A percentile compares a stretch with the other conserved stretches of the same genome.
Conservation (phyloP, 2,329 filamentous ascomycete genomes). For the Penicillium sp. region DNA sequence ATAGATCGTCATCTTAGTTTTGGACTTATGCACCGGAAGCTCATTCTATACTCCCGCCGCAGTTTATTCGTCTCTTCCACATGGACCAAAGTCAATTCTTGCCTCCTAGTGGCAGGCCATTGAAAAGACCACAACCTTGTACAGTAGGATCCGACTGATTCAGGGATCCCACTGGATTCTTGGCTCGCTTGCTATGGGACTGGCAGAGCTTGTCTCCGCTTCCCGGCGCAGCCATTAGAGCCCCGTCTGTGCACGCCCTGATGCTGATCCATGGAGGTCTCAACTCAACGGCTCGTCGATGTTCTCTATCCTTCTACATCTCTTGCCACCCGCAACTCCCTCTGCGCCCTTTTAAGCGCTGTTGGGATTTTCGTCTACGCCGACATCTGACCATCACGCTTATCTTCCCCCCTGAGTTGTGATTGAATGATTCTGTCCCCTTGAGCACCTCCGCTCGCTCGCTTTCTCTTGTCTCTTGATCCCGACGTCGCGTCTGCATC, state of each 20-base stretch:
- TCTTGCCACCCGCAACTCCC: conserved; percentile 4
- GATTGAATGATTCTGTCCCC: not conserved
- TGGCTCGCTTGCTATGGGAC: not conserved
- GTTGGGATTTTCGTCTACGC: conserved; percentile 10
- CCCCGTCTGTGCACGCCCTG: conserved; percentile 18
- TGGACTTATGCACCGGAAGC: no score
- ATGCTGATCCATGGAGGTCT: conserved; percentile 16
- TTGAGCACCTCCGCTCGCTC: no score
- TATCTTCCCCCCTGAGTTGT: not conserved
- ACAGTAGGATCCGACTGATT: conserved; percentile 3
- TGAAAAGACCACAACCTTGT: no score
- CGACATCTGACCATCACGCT: not conserved
- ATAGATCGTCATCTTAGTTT: no score
- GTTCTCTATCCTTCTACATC: conserved; percentile 7
- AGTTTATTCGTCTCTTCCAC: not conserved
- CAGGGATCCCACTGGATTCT: not conserved
- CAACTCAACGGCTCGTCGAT: conserved; percentile 13
- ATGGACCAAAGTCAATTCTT: conserved; percentile 4
- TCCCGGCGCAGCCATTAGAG: conserved; percentile 14
- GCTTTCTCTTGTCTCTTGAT: no score
- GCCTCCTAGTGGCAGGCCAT: no score
- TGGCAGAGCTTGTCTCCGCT: conserved; percentile 1
- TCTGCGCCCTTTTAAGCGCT: conserved; percentile 14
- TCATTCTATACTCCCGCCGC: no score
- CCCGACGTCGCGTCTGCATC: no score